These are phyloP conservation scores for Aspergillus sp. DNA, from an alignment of 2,329 filamentous ascomycete species.

Conservation along the genomic window DNA sequence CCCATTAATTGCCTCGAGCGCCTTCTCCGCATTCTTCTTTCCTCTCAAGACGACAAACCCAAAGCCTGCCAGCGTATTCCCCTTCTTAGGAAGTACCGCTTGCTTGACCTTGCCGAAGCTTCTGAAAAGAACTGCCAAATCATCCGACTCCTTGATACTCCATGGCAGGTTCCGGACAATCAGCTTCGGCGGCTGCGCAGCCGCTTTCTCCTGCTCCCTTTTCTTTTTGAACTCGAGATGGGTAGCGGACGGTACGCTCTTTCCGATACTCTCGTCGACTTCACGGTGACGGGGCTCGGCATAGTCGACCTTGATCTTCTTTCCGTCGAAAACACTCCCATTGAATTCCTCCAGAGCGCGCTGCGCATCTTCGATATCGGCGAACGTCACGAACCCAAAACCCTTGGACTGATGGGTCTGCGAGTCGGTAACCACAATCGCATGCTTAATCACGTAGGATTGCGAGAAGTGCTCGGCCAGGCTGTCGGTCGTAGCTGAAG, in stretches of 20 bases:
- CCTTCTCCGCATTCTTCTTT: conserved; percentile 83
- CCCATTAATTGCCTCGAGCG: conserved; percentile 76
- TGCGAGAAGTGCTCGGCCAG: conserved; percentile 88
- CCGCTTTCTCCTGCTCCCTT: conserved; percentile 51
- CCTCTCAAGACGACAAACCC: conserved; percentile 86
- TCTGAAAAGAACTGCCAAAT: conserved; percentile 69
- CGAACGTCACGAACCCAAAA: conserved; percentile 95
- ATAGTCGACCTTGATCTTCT: conserved; percentile 75
- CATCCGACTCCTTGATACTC: conserved; percentile 81
- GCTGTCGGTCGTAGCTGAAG: conserved; percentile 67
- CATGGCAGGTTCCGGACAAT: conserved; percentile 93
- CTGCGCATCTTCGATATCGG: conserved; percentile 81
- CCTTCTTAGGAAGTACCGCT: conserved; percentile 72
- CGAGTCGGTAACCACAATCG: conserved; percentile 80
- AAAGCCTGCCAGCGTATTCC: conserved; percentile 68
- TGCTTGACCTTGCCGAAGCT: conserved; percentile 89
- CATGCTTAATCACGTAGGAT: conserved; percentile 90
- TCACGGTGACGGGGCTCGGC: conserved; percentile 76
- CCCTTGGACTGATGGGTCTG: conserved; percentile 80
- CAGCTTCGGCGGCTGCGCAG: conserved; percentile 60
- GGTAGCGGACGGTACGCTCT: conserved; percentile 31
- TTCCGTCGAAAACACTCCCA: conserved; percentile 66
- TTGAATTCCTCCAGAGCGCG: conserved; percentile 75
- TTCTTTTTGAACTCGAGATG: conserved; percentile 33
- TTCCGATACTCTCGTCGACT: conserved; percentile 43